Evolutionary conservation across 1,284 basidiomycete genomes (phyloP).

Genomic region (Heterobasidion occidentale): DNA sequence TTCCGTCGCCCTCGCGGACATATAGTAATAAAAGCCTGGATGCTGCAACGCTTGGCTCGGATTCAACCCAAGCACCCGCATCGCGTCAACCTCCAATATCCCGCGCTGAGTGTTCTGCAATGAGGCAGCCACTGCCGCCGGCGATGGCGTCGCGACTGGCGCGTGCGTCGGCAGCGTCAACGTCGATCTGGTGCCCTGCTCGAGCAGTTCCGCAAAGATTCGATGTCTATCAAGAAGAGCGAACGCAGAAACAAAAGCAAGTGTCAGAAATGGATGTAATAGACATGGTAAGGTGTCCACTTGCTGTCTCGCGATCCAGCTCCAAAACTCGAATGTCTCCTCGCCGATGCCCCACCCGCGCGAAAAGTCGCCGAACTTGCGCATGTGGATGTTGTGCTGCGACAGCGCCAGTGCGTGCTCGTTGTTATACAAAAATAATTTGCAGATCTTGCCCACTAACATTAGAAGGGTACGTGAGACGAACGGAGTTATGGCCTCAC

Average conservation of each 20-base stretch:
- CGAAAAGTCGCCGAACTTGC: constrained; percentile 82
- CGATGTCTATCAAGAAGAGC: constrained; percentile 53
- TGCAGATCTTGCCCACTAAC: constrained; percentile 58
- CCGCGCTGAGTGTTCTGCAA: constrained; percentile 13
- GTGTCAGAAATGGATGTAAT: not conserved
- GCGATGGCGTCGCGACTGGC: constrained; percentile 23
- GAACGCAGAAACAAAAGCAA: too few species aligned
- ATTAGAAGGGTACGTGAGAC: not conserved
- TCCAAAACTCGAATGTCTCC: constrained; percentile 96
- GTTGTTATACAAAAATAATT: constrained; percentile 83
- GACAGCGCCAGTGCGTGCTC: constrained; percentile 72
- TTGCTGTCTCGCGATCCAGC: constrained; percentile 89
- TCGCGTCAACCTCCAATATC: constrained; percentile 39
- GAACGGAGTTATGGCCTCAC: constrained; percentile 7
- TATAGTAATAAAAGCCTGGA: constrained; percentile 87
- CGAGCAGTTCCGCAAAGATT: constrained; percentile 81
- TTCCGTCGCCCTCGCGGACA: constrained; percentile 79
- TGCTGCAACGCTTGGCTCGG: constrained; percentile 74
- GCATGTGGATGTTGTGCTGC: constrained; percentile 79
- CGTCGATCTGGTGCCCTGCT: constrained; percentile 67
- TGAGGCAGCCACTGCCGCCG: constrained; percentile 22
- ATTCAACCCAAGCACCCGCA: constrained; percentile 55
- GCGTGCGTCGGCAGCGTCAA: constrained; percentile 57
- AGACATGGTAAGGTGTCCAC: constrained; percentile 20
- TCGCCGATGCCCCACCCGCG: constrained; percentile 96